Evolutionary conservation across 2,329 filamentous ascomycete genomes (phyloP).

Genomic region (Nemania bipapillata): DNA sequence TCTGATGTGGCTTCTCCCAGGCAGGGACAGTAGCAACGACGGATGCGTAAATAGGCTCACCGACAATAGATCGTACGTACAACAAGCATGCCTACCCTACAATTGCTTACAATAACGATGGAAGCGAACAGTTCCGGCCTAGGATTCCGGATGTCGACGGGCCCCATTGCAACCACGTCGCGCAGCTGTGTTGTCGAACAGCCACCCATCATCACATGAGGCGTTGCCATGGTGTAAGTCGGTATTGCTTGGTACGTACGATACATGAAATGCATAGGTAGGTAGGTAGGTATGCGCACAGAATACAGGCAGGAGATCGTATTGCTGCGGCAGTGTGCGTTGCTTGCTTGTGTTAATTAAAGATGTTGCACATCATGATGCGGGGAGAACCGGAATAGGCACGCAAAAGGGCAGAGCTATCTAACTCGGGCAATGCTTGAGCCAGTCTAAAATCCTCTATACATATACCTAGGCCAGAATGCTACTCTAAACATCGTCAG

Average conservation of each 20-base stretch:
- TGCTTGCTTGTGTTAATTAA: slow-evolving; percentile 31
- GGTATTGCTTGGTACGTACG: too few relatives aligned
- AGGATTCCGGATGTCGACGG: slow-evolving; percentile 4
- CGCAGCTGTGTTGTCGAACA: slow-evolving; percentile 19
- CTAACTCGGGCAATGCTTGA: slow-evolving; percentile 8
- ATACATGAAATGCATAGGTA: too few relatives aligned
- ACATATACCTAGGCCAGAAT: neutral
- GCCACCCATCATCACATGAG: slow-evolving; percentile 13
- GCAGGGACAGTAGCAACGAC: neutral
- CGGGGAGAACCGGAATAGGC: slow-evolving; percentile 23
- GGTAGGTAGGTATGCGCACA: too few relatives aligned
- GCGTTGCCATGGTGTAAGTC: slow-evolving; percentile 16
- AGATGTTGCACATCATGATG: slow-evolving; percentile 31
- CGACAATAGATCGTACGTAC: neutral
- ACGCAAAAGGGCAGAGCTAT: slow-evolving; percentile 6
- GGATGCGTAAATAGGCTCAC: neutral
- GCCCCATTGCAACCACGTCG: neutral
- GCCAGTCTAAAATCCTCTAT: slow-evolving; percentile 15
- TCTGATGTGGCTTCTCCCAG: slow-evolving; percentile 19
- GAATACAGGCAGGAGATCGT: slow-evolving; percentile 3
- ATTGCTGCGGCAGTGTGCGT: slow-evolving; percentile 13
- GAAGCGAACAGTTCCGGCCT: slow-evolving; percentile 25
- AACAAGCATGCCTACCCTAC: neutral
- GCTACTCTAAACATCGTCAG: slow-evolving; percentile 24
- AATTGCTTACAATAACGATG: slow-evolving; percentile 10